A percentile compares a stretch with the other conserved stretches of the same genome.
These are phyloP conservation scores for Pichia norvegensis DNA, from an alignment of 1,139 yeast genomes.

Conservation along the genomic window DNA sequence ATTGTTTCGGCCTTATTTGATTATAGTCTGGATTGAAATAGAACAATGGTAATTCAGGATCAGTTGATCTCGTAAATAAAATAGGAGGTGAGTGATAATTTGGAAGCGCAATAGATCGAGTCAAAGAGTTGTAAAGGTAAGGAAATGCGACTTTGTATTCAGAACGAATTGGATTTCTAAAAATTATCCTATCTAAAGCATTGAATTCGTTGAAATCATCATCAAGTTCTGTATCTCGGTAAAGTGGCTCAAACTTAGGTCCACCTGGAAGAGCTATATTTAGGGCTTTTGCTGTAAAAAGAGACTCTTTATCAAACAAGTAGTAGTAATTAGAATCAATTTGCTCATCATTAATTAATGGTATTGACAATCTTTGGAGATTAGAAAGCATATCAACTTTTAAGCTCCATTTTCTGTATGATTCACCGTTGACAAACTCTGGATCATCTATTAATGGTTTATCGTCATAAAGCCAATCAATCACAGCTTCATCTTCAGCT, in stretches of 20 bases:
- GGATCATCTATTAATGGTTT: slow-evolving; percentile 60
- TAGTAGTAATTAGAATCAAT: slow-evolving; percentile 53
- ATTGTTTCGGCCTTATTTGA: slow-evolving; percentile 40
- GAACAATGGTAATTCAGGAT: slow-evolving; percentile 50
- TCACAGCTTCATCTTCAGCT: slow-evolving; percentile 48
- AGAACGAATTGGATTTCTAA: slow-evolving; percentile 65
- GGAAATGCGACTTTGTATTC: slow-evolving; percentile 88
- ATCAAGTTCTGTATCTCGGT: slow-evolving; percentile 52
- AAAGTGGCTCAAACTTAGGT: slow-evolving; percentile 90
- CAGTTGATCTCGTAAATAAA: slow-evolving; percentile 40
- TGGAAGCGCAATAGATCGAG: slow-evolving; percentile 52
- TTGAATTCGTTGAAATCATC: slow-evolving; percentile 89
- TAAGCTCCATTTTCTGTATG: slow-evolving; percentile 68
- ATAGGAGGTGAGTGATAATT: slow-evolving; percentile 58
- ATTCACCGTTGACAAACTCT: slow-evolving; percentile 58
- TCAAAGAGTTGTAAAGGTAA: slow-evolving; percentile 71
- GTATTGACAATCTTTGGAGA: slow-evolving; percentile 58
- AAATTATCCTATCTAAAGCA: slow-evolving; percentile 77
- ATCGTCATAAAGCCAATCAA: slow-evolving; percentile 72
- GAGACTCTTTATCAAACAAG: slow-evolving; percentile 67
- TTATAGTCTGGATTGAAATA: slow-evolving; percentile 46
- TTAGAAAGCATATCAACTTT: slow-evolving; percentile 56
- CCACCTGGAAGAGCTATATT: slow-evolving; percentile 90
- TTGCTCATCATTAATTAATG: slow-evolving; percentile 49
- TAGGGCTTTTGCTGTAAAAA: slow-evolving; percentile 84